phyloP scores from a whole-genome alignment of 2,329 filamentous ascomycete genomes.

The Colletotrichum orchidophilum region DNA sequence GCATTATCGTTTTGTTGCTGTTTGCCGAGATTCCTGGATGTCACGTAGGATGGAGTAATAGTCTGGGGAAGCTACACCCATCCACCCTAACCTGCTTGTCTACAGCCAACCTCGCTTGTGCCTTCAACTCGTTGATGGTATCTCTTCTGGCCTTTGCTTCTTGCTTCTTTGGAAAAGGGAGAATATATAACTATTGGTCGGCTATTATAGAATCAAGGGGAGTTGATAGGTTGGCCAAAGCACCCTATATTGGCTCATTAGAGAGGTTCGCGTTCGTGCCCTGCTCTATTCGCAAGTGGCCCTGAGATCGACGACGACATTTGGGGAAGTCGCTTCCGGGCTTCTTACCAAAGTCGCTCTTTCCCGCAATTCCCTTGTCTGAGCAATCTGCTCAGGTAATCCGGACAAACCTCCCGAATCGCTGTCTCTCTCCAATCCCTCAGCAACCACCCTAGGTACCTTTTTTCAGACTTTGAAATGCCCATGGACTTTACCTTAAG shows the following conservation, averaged over 20 bases:
- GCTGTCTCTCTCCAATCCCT: not conserved
- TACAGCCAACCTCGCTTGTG: too few relatives aligned
- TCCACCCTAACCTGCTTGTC: too few relatives aligned
- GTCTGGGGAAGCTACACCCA: not conserved
- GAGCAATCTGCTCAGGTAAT: slow-evolving; percentile 22
- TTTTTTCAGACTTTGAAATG: not conserved
- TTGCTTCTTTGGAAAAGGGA: too few relatives aligned
- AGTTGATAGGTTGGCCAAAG: too few relatives aligned
- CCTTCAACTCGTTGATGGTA: not conserved
- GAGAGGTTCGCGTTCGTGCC: not conserved
- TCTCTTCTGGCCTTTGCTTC: not conserved
- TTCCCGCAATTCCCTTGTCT: not conserved
- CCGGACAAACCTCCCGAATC: slow-evolving; percentile 16
- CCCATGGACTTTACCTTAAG: not conserved
- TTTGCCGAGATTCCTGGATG: not conserved
- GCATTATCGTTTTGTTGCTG: not conserved
- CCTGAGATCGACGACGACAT: not conserved
- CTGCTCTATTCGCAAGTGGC: not conserved
- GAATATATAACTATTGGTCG: too few relatives aligned
- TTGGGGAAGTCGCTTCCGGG: slow-evolving; percentile 17
- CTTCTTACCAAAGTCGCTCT: not conserved
- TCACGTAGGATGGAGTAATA: not conserved
- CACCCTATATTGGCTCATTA: not conserved
- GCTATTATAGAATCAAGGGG: too few relatives aligned
- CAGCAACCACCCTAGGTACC: not conserved